These are phyloP conservation scores for Ophiocordyceps sinensis DNA, from an alignment of 2,329 filamentous ascomycete genomes.

Conservation along the genomic window DNA sequence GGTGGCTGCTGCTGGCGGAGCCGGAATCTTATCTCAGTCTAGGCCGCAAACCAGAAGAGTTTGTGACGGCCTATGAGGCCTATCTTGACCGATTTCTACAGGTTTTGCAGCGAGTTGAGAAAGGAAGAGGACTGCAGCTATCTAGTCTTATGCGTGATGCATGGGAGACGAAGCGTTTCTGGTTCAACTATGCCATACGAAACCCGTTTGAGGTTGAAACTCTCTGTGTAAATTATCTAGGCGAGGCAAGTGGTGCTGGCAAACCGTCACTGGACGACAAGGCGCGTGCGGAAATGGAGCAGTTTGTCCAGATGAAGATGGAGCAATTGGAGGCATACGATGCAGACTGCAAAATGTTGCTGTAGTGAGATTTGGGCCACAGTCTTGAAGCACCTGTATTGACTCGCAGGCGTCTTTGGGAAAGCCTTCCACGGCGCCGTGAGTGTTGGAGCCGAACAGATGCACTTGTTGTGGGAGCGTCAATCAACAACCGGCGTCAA, in stretches of 20 bases:
- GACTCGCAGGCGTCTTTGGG: neutral
- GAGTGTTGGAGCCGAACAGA: no score
- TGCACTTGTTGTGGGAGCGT: no score
- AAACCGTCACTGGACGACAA: slow-evolving; percentile 8
- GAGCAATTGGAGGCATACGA: slow-evolving; percentile 13
- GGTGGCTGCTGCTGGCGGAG: slow-evolving; percentile 20
- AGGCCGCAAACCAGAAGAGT: slow-evolving; percentile 8
- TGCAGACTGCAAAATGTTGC: neutral
- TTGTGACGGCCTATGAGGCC: neutral
- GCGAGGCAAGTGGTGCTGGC: slow-evolving; percentile 7
- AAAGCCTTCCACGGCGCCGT: no score
- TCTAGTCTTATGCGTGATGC: slow-evolving; percentile 18
- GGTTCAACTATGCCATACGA: slow-evolving; percentile 18
- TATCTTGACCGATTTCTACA: slow-evolving; percentile 19
- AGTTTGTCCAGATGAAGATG: slow-evolving; percentile 14
- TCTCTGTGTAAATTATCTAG: slow-evolving; percentile 16
- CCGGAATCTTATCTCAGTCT: slow-evolving; percentile 12
- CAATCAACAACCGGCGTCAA: no score
- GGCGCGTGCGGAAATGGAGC: slow-evolving; percentile 10
- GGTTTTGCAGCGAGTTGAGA: slow-evolving; percentile 15
- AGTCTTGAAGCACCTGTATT: neutral
- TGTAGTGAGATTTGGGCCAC: neutral
- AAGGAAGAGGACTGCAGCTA: slow-evolving; percentile 3
- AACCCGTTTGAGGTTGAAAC: slow-evolving; percentile 20
- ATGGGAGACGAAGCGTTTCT: slow-evolving; percentile 9